Percentiles rank a stretch among this genome's conserved stretches.
Conservation (phyloP, 169 alveolate genomes). For the Plasmodium malariae region DNA sequence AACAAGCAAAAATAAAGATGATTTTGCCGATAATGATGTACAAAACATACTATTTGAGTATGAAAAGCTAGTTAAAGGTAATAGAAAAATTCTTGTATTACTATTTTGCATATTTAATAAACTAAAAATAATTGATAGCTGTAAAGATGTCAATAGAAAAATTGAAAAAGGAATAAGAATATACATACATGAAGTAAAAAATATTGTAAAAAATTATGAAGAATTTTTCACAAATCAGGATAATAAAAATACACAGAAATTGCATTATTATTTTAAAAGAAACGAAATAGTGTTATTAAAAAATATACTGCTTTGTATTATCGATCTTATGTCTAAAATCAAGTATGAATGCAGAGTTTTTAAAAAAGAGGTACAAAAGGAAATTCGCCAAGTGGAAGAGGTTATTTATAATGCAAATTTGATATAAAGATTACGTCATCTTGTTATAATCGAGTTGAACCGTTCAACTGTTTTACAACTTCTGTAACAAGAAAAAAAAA, state of each 20-base stretch:
- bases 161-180: conserved; percentile 8
- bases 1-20: neutral
- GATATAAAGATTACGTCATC: too few species aligned
- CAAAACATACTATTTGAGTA: conserved; percentile 1
- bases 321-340: conserved; percentile 21
- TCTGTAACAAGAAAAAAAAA: too few species aligned
- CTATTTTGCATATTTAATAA: conserved; percentile 14
- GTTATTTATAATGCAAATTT: too few species aligned
- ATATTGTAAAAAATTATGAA: conserved; percentile 7
- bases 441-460: too few species aligned
- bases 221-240: conserved; percentile 6
- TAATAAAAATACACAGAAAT: neutral
- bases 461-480: too few species aligned
- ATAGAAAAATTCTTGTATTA: conserved; percentile 18
- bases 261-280: conserved; percentile 16
- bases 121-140: neutral
- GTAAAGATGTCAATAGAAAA: conserved; percentile 5
- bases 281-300: conserved; percentile 14
- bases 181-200: conserved; percentile 8
- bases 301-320: conserved; percentile 8
- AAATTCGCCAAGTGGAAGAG: conserved; percentile 11
- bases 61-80: neutral
- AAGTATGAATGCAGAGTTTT: conserved; percentile 18
- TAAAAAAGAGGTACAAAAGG: conserved; percentile 6
- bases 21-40: neutral